Evolutionary conservation across 2,329 filamentous ascomycete species (phyloP), one percentile per base, ranked within the genome.

Genomic region (Helminthosporium solani): DNA sequence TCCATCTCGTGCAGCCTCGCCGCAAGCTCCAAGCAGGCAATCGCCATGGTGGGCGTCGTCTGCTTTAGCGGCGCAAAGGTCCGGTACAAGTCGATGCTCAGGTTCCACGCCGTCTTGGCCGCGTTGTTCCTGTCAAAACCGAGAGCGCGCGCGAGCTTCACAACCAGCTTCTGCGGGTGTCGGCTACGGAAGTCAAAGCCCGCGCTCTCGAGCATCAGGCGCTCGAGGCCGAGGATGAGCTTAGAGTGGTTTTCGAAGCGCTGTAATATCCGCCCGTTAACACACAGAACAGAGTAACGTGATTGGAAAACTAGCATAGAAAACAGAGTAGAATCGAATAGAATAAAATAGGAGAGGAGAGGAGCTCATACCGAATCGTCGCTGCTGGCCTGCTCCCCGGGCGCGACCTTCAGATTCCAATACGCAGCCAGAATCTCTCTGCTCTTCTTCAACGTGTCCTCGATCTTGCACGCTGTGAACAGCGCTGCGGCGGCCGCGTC

Each of bases 391-490:
- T 87, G 71, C 71, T 90, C 79, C 70, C 87, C 68, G 72, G 85
- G 56, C 61, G 81, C 64, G 72, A 77, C 81, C 71, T 90, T 94
- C 30, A 95, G 75, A 64, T 96, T 96, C 72, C 92, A 90, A 19
- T 89, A 86, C 1, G 91, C 90, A 47, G 90, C 95, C 14, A 97
- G 77, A 50, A 99, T 95, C 53, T 99, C 94, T 47, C 83, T 84
- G 3, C 90, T 95, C 75, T 97, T 97, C 74, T 99, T 99, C 56
- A 96, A 81, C 0, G 94, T 99, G 70, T 99, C 94, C 71, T 99
- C 94, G 36, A 95, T 90, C 74, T 99, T 99, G 77, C 92, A 97
- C 2, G 91, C 91, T 2, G 91, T 88, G 63, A 97, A 92, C 7
- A 99, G 76, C 19, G 90, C 87, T 1, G 94, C 90, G 6, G 94